Base-by-base conservation (phyloP, 2,329 filamentous ascomycete genomes). In the Hypoxylon sp. region DNA sequence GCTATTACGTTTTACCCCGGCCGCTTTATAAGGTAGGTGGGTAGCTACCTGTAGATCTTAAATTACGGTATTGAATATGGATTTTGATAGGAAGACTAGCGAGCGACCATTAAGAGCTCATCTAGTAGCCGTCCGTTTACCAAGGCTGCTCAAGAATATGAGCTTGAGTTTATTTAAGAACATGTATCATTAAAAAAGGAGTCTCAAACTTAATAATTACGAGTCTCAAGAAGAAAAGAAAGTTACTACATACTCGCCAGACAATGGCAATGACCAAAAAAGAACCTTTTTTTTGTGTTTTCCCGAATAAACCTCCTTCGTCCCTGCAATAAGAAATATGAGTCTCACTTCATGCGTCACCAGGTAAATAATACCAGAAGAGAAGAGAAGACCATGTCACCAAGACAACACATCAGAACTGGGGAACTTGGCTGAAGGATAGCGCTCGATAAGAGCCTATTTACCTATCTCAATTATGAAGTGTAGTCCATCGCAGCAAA, bases 381-480 rank as follows among this genome's bases (percentile, higher is more conserved):
- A 21, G 10, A 46, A 42, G 24, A 27, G 24, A 27, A 19, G 27
- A 29, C 19, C 24, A 50, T 17, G 17, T 48, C 44, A 52, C 50
- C 13, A 10, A 15, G 27, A 51, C 29, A 21, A 27, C 35, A 55
- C 50, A 48, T 27, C n/a, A 37, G 52, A 29, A 21, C 27, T 10
- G 29, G 2, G 24, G 7, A 19, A 35, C 48, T 31, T n/a, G 31
- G 15, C 54, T 39, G 48, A 57, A 66, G 46, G 48, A 59, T 51
- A 55, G 44, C 65, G 65, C 69, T 73, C 61, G 32, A 67, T 71
- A 65, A 64, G 56, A 74, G 59, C 62, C 64, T 73, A 71, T 58
- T 67, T 70, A 60, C 69, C 67, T 74, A 74, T 71, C 62, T 74
- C 62, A 62, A 62, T 67, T 59, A 57, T 35, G 57, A 52, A 61